Evolutionary conservation across 2,329 filamentous ascomycete species (phyloP), one percentile per base, ranked within the genome.

Genomic region (Paecilomyces sp.): DNA sequence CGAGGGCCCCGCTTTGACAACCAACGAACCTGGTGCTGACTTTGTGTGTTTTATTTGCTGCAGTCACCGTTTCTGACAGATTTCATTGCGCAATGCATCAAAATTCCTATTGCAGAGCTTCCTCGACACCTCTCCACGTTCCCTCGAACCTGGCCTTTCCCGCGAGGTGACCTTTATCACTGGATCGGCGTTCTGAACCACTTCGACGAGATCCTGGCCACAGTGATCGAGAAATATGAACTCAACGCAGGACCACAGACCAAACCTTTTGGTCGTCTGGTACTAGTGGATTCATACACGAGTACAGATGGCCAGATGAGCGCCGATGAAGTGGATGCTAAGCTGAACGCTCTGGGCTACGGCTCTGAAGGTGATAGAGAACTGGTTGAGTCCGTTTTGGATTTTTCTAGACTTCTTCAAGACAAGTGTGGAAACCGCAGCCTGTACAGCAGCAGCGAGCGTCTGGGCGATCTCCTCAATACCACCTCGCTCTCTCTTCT

Each of bases 401-500:
- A 85, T 66, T 99, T 99, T 75, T 96, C 92, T 24, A 86, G 88
- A 62, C 84, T 96, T 74, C 81, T 99, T 31, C 79, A 97, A 57
- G 91, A 97, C 72, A 94, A 96, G 72, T 99, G 94, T 75, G 94
- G 93, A 61, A 99, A 99, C 71, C 84, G 95, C 66, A 97, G 92
- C 77, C 87, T 99, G 68, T 99, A 97, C 74, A 91, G 89, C 62
- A 99, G 94, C 79, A 97, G 93, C 73, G 83, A 88, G 65, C 90
- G 95, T 68, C 80, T 99, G 62, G 94, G 93, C 71, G 88, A 92
- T 71, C 83, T 99, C 50, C 84, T 99, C 61, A 91, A 97, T 74
- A 93, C 90, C 53, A 93, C 91, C 2, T 92, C 89, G 25, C 81
- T 93, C 60, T 85, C 87, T 30, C 82, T 99, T 55, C 81, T 99